Percentiles rank a stretch among this genome's conserved stretches.
Conservation (phyloP, 345 rosid species). For the Geranium brycei region DNA sequence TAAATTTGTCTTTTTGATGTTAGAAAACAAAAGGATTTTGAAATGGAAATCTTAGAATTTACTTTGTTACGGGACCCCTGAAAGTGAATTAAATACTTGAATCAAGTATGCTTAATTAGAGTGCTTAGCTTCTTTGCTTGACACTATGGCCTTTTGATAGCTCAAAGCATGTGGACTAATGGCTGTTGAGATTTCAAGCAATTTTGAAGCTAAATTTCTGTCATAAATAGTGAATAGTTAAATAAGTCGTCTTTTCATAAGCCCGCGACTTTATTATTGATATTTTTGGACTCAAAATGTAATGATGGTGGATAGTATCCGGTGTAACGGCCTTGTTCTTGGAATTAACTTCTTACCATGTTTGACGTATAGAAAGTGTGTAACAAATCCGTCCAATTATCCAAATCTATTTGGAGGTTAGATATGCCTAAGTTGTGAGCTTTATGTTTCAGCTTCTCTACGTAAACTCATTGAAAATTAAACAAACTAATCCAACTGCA, state of each 20-base stretch:
- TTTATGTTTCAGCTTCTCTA: not conserved
- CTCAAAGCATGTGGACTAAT: not conserved
- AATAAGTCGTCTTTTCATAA: not conserved
- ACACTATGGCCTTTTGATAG: not conserved
- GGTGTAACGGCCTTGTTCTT: not conserved
- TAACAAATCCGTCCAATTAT: not conserved
- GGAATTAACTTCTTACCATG: not conserved
- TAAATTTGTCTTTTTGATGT: too few relatives aligned
- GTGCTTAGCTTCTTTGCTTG: too few relatives aligned
- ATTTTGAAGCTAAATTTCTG: too few relatives aligned
- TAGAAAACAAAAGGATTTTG: too few relatives aligned
- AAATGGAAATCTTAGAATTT: too few relatives aligned
- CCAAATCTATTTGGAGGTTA: not conserved
- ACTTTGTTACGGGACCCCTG: not conserved
- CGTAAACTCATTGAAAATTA: not conserved
- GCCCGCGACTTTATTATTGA: not conserved
- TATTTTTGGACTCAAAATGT: not conserved
- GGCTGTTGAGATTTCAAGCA: not conserved
- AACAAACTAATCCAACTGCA: not conserved
- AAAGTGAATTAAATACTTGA: not conserved
- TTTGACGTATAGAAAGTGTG: not conserved
- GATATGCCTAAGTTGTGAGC: not conserved
- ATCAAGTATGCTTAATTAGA: not conserved
- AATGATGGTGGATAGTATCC: too few relatives aligned
- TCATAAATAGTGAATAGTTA: too few relatives aligned